Evolutionary conservation across 306 rosid genomes (phyloP), one percentile per base, ranked within the genome.

Genomic region (Vicia faba): DNA sequence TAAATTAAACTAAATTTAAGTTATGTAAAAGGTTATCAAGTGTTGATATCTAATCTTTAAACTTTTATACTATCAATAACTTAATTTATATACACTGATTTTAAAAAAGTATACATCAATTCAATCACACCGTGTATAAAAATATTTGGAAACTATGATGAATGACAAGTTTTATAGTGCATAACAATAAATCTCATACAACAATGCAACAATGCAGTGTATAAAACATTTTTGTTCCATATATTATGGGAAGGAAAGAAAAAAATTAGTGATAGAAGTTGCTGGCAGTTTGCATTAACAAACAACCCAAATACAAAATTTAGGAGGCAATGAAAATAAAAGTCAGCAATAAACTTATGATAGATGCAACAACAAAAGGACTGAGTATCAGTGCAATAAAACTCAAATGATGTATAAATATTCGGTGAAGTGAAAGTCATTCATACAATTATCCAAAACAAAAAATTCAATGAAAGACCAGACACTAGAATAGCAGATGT

Each of bases 401-500:
- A 76, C 55, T 16, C 18, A 69, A 54, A 8, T 23, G 18, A 53
- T 31, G 54, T 55, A 38, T 35, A 64, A 55, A 16, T 44, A 8
- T 36, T 63, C 84, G 77, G 83, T 86, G 72, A 40, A 84, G 83
- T 84, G 72, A 18, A 51, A 43, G 20, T 18, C 46, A 53, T 70
- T 70, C 75, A 70, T 15, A 44, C 51, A 46, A 35, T 60, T 33
- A 71, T 20, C 56, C 28, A n/a, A 46, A 56, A 56, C 49, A 10
- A 6, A 55, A 64, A 29, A 12, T 12, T 3, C 31, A 65, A 45
- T 46, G 29, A 46, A 31, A 57, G 16, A 60, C 48, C 74, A 48
- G 16, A 54, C 40, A 7, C 70, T 8, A 45, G 55, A 66, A 36
- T 29, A 44, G 29, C 6, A 20, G 19, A 41, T 38, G 16, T 16